Conservation (phyloP, 2,329 filamentous ascomycete species). For the Lachnellula hyalina region DNA sequence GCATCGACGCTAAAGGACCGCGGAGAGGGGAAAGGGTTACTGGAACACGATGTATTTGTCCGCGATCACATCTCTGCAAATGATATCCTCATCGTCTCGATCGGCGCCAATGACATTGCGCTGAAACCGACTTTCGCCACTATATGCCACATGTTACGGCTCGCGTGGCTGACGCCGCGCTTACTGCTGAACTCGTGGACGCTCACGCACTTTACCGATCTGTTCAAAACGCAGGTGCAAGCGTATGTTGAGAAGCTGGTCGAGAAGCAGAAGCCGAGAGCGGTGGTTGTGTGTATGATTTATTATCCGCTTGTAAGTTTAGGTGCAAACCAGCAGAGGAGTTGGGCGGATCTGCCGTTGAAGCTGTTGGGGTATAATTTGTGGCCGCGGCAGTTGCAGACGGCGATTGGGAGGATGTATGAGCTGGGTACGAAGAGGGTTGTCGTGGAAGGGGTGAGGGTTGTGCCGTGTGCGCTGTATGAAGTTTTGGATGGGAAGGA, state of each 20-base stretch:
- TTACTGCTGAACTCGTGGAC: constrained; percentile 11
- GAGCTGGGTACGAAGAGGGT: constrained; percentile 11
- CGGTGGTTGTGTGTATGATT: constrained; percentile 16
- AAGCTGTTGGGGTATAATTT: constrained; percentile 12
- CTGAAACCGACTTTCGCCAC: constrained; percentile 15
- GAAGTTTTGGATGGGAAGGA: constrained; percentile 14
- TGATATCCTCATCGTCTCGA: constrained; percentile 15
- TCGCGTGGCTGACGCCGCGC: constrained; percentile 15
- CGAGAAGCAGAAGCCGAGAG: constrained; percentile 11
- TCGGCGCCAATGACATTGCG: constrained; percentile 17
- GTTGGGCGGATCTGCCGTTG: constrained; percentile 13
- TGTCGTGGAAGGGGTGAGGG: constrained; percentile 4
- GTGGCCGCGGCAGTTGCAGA: constrained; percentile 11
- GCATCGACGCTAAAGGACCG: constrained; percentile 10
- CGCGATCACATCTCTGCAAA: constrained; percentile 12
- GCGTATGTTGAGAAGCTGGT: constrained; percentile 11
- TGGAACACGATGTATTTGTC: constrained; percentile 15
- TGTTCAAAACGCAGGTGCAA: constrained; percentile 14
- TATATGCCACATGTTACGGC: constrained; percentile 12
- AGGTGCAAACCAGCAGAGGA: background rate
- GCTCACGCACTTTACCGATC: constrained; percentile 9
- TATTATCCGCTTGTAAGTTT: constrained; percentile 14
- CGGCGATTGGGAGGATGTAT: constrained; percentile 12
- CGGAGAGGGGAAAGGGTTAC: background rate
- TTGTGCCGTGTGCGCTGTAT: constrained; percentile 14